Evolutionary conservation across 768 basidiomycete species (phyloP), one percentile per base, ranked within the genome.

Genomic region (Mycena epipterygia): DNA sequence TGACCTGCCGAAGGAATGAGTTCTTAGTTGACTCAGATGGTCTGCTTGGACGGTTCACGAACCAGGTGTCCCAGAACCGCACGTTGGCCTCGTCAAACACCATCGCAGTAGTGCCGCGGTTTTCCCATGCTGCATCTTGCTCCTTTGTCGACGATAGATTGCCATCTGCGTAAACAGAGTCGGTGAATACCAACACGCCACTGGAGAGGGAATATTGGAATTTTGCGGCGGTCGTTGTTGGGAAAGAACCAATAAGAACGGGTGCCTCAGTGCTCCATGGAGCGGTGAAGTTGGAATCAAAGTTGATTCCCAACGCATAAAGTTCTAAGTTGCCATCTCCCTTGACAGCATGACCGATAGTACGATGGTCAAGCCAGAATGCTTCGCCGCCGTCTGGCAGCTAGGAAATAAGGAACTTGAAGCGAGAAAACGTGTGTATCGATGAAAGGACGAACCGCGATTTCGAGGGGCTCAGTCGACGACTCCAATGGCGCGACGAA

Each of bases 181-280:
- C 95, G 0, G 95, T 93, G 84, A 99, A 98, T 7, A 95, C 90
- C 42, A 99, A 87, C 23, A n/a, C 27, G n/a, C 35, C 39, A 25
- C 39, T 35, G 37, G 87, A 87, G 77, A 89, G 93, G 60, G 87
- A 89, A 83, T n/a, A n/a, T n/a, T n/a, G n/a, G n/a, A 95, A 95
- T 82, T 94, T 94, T 49, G 87, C 81, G 1, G 89, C 89, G 35
- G 88, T 87, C 64, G 88, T 87, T 49, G 91, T 89, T 11, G 93
- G 93, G 77, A 95, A 88, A 42, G 85, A 87, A 55, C 90, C 93
- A 51, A 93, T 83, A 29, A 89, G 80, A 27, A 80, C 77, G 3
- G 89, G 77, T n/a, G 83, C 67, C 53, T 86, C 79, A 29, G 84
- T 72, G 37, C 70, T 78, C 61, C 89, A 76, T 14, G 74, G 70